A percentile compares a stretch with the other conserved stretches of the same genome.
Conservation (phyloP, 2,329 filamentous ascomycete genomes). For the Hymenoscyphus linearis region DNA sequence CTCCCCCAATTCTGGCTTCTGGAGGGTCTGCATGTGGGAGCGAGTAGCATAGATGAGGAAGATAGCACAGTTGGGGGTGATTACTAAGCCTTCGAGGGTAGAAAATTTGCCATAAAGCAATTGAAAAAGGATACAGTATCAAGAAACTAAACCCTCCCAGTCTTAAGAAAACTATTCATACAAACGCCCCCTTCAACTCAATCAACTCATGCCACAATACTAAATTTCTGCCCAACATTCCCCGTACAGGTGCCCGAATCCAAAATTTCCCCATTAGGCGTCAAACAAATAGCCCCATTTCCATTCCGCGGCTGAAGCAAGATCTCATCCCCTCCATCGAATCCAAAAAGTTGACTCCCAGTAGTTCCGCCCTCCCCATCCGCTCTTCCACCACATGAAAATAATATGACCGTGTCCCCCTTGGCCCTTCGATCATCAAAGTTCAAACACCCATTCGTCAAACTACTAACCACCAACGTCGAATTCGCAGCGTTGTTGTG, state of each 20-base stretch:
- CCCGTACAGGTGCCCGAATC: constrained; percentile 20
- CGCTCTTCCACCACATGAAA: constrained; percentile 53
- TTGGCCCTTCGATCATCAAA: constrained; percentile 47
- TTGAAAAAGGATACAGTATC: too few relatives aligned
- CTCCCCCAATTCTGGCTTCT: too few relatives aligned
- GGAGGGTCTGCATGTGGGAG: too few relatives aligned
- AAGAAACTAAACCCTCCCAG: too few relatives aligned
- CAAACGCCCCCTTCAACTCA: too few relatives aligned
- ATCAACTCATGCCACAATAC: constrained; percentile 10
- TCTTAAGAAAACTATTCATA: too few relatives aligned
- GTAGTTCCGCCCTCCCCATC: constrained; percentile 42
- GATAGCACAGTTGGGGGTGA: too few relatives aligned
- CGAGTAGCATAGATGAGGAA: too few relatives aligned
- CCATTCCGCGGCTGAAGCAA: constrained; percentile 42
- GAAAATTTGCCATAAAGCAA: too few relatives aligned
- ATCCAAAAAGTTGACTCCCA: constrained; percentile 45
- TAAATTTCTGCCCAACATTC: constrained; percentile 16
- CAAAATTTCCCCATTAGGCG: constrained; percentile 29
- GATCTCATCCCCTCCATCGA: constrained; percentile 38
- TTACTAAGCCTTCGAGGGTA: too few relatives aligned
- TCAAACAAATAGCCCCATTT: constrained; percentile 40
- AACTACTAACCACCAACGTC: constrained; percentile 48
- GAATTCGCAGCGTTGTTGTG: constrained; percentile 43
- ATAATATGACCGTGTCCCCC: constrained; percentile 50
- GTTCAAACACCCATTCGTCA: constrained; percentile 54